phyloP scores from a whole-genome alignment of 768 basidiomycete species.

The Pleurotus ostreatus region DNA sequence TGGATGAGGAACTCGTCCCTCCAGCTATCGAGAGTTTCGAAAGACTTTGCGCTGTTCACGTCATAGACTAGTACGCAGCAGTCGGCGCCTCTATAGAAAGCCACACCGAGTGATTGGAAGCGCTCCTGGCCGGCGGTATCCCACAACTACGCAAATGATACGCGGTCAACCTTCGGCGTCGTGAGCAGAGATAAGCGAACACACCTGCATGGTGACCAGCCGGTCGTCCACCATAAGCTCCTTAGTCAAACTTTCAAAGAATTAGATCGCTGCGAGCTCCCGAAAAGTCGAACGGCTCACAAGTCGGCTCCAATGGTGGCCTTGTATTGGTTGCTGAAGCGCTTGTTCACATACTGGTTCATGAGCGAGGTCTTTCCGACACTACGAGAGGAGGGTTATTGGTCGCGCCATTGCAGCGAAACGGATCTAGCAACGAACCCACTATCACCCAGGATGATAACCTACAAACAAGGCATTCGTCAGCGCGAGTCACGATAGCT shows the following conservation, averaged over 20 bases:
- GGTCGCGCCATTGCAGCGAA: background rate
- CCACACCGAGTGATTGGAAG: constrained; percentile 98
- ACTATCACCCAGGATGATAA: constrained; percentile 98
- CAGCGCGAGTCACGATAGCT: background rate
- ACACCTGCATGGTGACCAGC: constrained; percentile 96
- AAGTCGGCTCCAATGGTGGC: constrained; percentile 98
- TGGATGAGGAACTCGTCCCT: constrained; percentile 99
- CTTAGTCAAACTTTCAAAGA: constrained; percentile 74
- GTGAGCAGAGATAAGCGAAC: constrained; percentile 7
- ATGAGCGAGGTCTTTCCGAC: constrained; percentile 99
- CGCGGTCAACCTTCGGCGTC: constrained; percentile 1
- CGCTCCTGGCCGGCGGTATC: constrained; percentile 99
- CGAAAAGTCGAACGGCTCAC: constrained; percentile 42
- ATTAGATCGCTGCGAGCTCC: constrained; percentile 14
- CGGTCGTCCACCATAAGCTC: constrained; percentile 99
- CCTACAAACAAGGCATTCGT: constrained; percentile 42
- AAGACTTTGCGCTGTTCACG: constrained; percentile 97
- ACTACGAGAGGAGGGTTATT: constrained; percentile 33
- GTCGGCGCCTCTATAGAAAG: constrained; percentile 98
- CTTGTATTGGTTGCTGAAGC: constrained; percentile 99
- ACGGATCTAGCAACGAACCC: constrained; percentile 52
- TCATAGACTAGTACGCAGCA: constrained; percentile 99
- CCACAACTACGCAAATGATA: constrained; percentile 66
- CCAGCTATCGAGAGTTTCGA: constrained; percentile 99
- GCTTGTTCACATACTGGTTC: constrained; percentile 99